Conservation (phyloP, 352 stramenopile genomes). For the Globisporangium middletonii region DNA sequence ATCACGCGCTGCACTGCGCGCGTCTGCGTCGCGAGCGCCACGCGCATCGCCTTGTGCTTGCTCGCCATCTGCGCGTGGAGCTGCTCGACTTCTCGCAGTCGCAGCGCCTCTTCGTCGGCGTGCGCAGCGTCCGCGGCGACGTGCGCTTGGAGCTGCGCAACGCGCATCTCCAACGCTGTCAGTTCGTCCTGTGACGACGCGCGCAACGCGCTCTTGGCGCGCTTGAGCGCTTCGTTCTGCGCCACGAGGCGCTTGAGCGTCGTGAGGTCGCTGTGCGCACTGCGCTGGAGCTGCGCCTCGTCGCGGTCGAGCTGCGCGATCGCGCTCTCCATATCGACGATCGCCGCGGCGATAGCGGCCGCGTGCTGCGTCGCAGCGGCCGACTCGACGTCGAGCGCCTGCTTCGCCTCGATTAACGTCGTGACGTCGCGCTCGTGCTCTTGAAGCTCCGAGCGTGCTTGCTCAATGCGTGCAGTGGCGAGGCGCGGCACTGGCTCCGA, state of each 20-base stretch:
- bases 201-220: slow-evolving; percentile 41
- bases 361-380: slow-evolving; percentile 21
- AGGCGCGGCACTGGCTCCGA: neutral
- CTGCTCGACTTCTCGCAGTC: slow-evolving; percentile 52
- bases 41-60: slow-evolving; percentile 67
- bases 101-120: slow-evolving; percentile 38
- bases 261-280: slow-evolving; percentile 18
- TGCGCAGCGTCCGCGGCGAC: slow-evolving; percentile 23
- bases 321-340: slow-evolving; percentile 35
- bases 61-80: slow-evolving; percentile 58
- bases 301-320: slow-evolving; percentile 28
- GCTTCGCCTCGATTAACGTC: slow-evolving; percentile 43
- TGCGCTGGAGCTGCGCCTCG: slow-evolving; percentile 19
- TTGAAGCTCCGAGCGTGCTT: slow-evolving; percentile 19
- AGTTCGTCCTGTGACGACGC: slow-evolving; percentile 37
- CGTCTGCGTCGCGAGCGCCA: slow-evolving; percentile 49
- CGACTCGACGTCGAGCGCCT: slow-evolving; percentile 23
- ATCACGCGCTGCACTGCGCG: slow-evolving; percentile 47
- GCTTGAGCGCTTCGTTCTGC: slow-evolving; percentile 53
- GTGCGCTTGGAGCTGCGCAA: slow-evolving; percentile 39
- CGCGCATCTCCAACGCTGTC: slow-evolving; percentile 23
- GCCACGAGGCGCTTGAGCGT: slow-evolving; percentile 31
- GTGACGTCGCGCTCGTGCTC: slow-evolving; percentile 28
- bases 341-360: slow-evolving; percentile 20
- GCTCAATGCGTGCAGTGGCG: slow-evolving; percentile 5